phyloP scores from a whole-genome alignment of 805 yeast genomes.

The Priceomyces fermenticarens region DNA sequence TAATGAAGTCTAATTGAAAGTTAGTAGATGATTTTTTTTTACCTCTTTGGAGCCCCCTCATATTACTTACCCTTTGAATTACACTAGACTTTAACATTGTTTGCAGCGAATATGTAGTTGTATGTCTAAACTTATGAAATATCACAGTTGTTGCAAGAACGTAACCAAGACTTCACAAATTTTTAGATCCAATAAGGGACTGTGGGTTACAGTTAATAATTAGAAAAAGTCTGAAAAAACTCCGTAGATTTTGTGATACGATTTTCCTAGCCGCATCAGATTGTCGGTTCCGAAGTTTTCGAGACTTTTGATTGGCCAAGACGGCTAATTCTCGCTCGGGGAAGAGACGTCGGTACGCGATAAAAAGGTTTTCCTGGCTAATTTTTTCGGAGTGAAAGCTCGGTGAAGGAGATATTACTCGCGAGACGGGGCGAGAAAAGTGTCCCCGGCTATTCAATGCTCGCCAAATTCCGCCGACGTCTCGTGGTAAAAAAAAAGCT shows the following conservation, averaged over 20 bases:
- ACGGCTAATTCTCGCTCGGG: background rate
- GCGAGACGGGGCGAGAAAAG: background rate
- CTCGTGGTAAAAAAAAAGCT: background rate
- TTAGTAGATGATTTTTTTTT: conserved; percentile 18
- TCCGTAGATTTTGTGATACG: conserved; percentile 1
- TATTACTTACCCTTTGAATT: conserved; percentile 1
- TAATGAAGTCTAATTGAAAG: conserved; percentile 23
- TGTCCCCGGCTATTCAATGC: background rate
- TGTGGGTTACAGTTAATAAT: background rate
- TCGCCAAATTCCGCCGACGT: background rate
- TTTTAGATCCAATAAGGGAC: too few relatives aligned
- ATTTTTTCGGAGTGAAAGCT: background rate
- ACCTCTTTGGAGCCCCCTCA: background rate
- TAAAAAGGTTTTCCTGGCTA: background rate
- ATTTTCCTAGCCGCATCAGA: background rate
- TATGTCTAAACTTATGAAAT: too few relatives aligned
- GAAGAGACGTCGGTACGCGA: background rate
- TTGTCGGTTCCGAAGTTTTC: conserved; percentile 5
- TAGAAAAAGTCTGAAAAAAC: conserved; percentile 4
- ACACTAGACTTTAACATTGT: background rate
- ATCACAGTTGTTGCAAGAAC: too few relatives aligned
- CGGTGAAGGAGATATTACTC: background rate
- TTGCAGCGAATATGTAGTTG: background rate
- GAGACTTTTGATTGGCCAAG: conserved; percentile 1
- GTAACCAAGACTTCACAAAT: too few relatives aligned